Base-by-base conservation (phyloP, 2,329 filamentous ascomycete genomes). In the Phialophora tarda region DNA sequence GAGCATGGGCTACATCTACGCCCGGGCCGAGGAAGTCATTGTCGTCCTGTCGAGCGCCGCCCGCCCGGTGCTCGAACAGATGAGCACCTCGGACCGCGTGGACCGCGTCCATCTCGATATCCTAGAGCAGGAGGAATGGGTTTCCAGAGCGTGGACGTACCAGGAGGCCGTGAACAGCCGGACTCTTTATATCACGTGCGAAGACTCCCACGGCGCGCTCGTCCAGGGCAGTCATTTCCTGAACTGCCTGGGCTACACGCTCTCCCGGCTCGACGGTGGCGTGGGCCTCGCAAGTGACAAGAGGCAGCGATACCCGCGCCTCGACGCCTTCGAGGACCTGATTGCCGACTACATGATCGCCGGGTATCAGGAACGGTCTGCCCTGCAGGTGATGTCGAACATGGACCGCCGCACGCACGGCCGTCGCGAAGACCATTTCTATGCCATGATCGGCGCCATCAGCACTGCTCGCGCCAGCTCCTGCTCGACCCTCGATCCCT, bases 1-100 rank as follows among this genome's bases (percentile, higher is more conserved):
- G 56, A 66, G 56, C 48, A 66, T 66, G 64, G 64, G 64, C 14
- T 66, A 38, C 24, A 66, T 66, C 12, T 66, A 66, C 32, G 41
- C 50, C 21, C 59, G 23, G 6, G 64, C 64, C 3, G 54, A 54
- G 14, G 64, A 66, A 44, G 61, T 64, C 26, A 59, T 64, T 47
- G 47, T 59, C 28, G 60, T 64, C 21, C 64, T 66, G 3, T 57
- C 51, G 8, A 30, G 11, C 26, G 53, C 38, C 8, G 48, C 64
- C 12, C 51, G 34, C 54, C 54, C 61, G 17, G 61, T 54, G 8
- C 53, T 66, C 24, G 11, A 63, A 11, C 26, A 59, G 44, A 64
- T 66, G 61, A 58, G 38, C 51, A 30, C 54, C 10, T 57, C 50
- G 4, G 53, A 63, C 7, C 48, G 32, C 32, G 11, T 62, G 32